Conservation (phyloP, 2,329 filamentous ascomycete genomes). For the Seiridium cupressi region DNA sequence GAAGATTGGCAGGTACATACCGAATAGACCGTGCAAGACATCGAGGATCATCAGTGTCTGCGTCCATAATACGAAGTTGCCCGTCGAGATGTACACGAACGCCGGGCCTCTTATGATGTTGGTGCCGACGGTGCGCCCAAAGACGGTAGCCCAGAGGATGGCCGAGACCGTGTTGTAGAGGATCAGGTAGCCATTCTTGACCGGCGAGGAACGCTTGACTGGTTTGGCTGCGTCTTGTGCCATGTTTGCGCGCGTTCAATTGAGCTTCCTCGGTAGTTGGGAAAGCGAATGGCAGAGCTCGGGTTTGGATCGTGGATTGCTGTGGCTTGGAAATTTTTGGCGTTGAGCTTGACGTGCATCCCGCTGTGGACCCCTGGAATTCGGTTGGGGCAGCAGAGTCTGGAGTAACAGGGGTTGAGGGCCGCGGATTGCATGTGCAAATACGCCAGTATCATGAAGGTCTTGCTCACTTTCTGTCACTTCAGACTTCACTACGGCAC, state of each 20-base stretch:
- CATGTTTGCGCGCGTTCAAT: not conserved
- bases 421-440: no score
- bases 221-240: slow-evolving; percentile 14
- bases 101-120: slow-evolving; percentile 54
- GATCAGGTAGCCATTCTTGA: slow-evolving; percentile 70
- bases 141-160: slow-evolving; percentile 73
- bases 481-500: no score
- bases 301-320: not conserved
- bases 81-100: slow-evolving; percentile 60
- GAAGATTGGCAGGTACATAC: slow-evolving; percentile 43
- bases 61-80: slow-evolving; percentile 71
- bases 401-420: not conserved
- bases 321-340: not conserved
- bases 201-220: slow-evolving; percentile 34
- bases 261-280: no score
- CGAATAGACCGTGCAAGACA: slow-evolving; percentile 74
- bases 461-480: no score
- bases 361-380: slow-evolving; percentile 1
- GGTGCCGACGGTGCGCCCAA: slow-evolving; percentile 62
- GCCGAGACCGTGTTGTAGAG: slow-evolving; percentile 82
- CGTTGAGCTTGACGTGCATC: slow-evolving; percentile 3
- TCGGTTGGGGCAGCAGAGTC: not conserved
- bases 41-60: slow-evolving; percentile 85
- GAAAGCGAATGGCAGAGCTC: no score
- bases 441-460: no score